These are phyloP conservation scores for Suhomyces sp. DNA, from an alignment of 805 yeast species.

Conservation along the genomic window DNA sequence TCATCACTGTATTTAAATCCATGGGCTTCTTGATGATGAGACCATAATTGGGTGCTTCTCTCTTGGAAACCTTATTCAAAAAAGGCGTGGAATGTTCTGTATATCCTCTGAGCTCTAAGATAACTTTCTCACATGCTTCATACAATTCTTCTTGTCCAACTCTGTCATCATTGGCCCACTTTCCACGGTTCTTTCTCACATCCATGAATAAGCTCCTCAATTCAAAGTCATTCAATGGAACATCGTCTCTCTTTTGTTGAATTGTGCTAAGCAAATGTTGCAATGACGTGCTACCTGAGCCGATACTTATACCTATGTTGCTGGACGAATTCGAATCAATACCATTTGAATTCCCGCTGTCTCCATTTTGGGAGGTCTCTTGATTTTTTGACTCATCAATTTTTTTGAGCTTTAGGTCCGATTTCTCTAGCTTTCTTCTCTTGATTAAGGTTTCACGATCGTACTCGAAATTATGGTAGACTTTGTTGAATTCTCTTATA, in stretches of 20 bases:
- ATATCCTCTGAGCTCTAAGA: conserved; percentile 80
- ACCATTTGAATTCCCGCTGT: conserved; percentile 17
- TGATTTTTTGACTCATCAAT: conserved; percentile 15
- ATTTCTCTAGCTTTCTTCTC: conserved; percentile 72
- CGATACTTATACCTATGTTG: conserved; percentile 32
- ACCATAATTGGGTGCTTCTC: conserved; percentile 97
- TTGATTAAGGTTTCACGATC: conserved; percentile 74
- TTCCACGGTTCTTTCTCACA: conserved; percentile 90
- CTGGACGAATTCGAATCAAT: conserved; percentile 46
- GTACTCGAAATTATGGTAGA: conserved; percentile 73
- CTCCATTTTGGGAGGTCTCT: conserved; percentile 17
- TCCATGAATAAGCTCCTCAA: conserved; percentile 83
- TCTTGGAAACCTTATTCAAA: conserved; percentile 89
- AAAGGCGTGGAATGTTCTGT: conserved; percentile 98
- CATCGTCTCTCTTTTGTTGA: conserved; percentile 73
- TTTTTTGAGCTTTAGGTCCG: conserved; percentile 64
- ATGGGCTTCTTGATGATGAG: conserved; percentile 87
- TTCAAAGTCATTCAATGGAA: conserved; percentile 76
- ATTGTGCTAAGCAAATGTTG: conserved; percentile 78
- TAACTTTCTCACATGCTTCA: conserved; percentile 96
- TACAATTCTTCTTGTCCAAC: conserved; percentile 97
- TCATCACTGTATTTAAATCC: conserved; percentile 94
- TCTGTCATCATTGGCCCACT: conserved; percentile 95
- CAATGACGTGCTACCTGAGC: conserved; percentile 43
- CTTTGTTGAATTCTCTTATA: conserved; percentile 64